Evolutionary conservation across 2,329 filamentous ascomycete species (phyloP).

Genomic region (Cercospora beticola): DNA sequence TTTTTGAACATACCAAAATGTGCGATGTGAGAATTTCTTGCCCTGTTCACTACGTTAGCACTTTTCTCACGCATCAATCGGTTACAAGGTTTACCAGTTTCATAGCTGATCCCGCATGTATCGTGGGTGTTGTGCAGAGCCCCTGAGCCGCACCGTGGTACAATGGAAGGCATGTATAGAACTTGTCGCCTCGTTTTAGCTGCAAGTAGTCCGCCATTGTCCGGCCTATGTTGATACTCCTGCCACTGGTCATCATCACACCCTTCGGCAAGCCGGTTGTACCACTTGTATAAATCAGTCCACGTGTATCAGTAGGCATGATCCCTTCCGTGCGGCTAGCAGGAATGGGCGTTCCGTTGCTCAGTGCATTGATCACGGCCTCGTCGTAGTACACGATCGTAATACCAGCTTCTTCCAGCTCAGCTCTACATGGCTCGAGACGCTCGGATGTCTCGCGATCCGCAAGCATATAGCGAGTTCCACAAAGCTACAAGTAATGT

Average conservation of each 20-base stretch:
- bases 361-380: conserved; percentile 16
- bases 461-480: conserved; percentile 29
- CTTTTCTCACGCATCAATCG: neutral
- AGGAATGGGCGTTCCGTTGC: conserved; percentile 31
- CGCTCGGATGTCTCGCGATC: conserved; percentile 29
- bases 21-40: conserved; percentile 71
- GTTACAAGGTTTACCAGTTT: conserved; percentile 48
- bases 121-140: conserved; percentile 57
- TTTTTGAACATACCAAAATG: conserved; percentile 60
- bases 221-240: conserved; percentile 49
- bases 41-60: conserved; percentile 43
- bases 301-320: conserved; percentile 55
- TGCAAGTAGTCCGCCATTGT: conserved; percentile 60
- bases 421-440: conserved; percentile 29
- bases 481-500: conserved; percentile 26
- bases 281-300: conserved; percentile 79
- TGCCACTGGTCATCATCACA: conserved; percentile 31
- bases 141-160: conserved; percentile 79
- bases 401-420: conserved; percentile 23
- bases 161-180: conserved; percentile 67
- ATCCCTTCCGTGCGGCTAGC: conserved; percentile 18
- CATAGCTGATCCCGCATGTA: conserved; percentile 63
- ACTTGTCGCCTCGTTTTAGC: conserved; percentile 59
- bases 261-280: conserved; percentile 56
- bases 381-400: conserved; percentile 32